A percentile compares a stretch with the other conserved stretches of the same genome.
Evolutionary conservation across 2,329 filamentous ascomycete species (phyloP).

Genomic region (Dryadomyces quercus-mongolicae): DNA sequence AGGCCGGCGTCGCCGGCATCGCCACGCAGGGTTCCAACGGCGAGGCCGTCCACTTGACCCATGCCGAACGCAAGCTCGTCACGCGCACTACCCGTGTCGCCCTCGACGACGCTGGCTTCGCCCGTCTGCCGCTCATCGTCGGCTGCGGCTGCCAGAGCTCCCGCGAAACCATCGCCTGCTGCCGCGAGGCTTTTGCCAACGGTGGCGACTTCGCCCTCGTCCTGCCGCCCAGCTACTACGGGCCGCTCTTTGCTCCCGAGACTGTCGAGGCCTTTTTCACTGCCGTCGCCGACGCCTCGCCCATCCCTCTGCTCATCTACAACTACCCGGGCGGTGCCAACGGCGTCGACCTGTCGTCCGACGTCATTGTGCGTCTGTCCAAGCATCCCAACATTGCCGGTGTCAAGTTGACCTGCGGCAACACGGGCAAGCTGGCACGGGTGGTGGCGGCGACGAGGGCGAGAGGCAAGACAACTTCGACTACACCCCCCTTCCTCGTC

Average conservation of each 20-base stretch:
- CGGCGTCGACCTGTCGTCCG: slow-evolving; percentile 52
- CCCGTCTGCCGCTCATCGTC: slow-evolving; percentile 59
- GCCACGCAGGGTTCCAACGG: slow-evolving; percentile 74
- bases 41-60: slow-evolving; percentile 68
- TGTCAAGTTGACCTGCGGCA: slow-evolving; percentile 58
- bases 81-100: slow-evolving; percentile 58
- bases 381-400: slow-evolving; percentile 55
- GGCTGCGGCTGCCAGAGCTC: slow-evolving; percentile 65
- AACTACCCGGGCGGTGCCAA: slow-evolving; percentile 55
- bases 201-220: slow-evolving; percentile 68
- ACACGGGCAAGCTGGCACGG: slow-evolving; percentile 57
- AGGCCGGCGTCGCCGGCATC: slow-evolving; percentile 60
- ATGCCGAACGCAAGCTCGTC: slow-evolving; percentile 55
- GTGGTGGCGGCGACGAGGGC: slow-evolving; percentile 40
- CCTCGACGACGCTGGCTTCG: slow-evolving; percentile 53
- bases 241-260: slow-evolving; percentile 49
- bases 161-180: slow-evolving; percentile 58
- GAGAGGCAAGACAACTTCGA: slow-evolving; percentile 16
- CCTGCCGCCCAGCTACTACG: slow-evolving; percentile 67
- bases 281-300: slow-evolving; percentile 49
- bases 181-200: slow-evolving; percentile 52
- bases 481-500: slow-evolving; percentile 47
- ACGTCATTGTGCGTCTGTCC: slow-evolving; percentile 45
- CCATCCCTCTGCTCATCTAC: slow-evolving; percentile 56
- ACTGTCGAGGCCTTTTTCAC: slow-evolving; percentile 56